These are phyloP conservation scores for Pseudomicrostroma phylloplanum DNA, from an alignment of 1,284 basidiomycete species.

Conservation along the genomic window DNA sequence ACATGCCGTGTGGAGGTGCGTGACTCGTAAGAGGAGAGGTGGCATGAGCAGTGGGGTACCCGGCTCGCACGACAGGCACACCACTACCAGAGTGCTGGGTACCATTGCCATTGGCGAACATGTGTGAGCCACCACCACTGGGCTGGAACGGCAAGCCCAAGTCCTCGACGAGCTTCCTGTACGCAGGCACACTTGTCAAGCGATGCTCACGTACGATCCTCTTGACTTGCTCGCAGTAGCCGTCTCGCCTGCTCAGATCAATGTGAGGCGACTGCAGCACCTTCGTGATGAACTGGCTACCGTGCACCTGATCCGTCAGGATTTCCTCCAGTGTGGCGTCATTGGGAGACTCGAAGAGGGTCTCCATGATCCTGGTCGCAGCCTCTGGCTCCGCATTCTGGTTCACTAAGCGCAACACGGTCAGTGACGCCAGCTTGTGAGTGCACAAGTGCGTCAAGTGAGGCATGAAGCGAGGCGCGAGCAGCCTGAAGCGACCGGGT, in stretches of 20 bases:
- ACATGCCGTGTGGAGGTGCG: not conserved
- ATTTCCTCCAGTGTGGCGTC: conserved; percentile 89
- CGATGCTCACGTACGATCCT: conserved; percentile 31
- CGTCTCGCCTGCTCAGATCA: conserved; percentile 63
- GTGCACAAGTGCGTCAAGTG: conserved; percentile 94
- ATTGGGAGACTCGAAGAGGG: conserved; percentile 57
- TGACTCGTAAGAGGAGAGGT: not conserved
- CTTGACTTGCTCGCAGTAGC: conserved; percentile 60
- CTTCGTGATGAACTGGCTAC: conserved; percentile 86
- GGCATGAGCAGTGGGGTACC: not conserved
- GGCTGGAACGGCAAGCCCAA: conserved; percentile 63
- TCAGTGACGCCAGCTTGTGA: conserved; percentile 91
- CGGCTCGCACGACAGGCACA: no score
- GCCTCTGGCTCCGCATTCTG: conserved; percentile 50
- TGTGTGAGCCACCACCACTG: not conserved
- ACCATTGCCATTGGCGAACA: no score
- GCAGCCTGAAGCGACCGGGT: conserved; percentile 80
- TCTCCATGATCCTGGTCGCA: conserved; percentile 40
- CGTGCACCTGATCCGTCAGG: conserved; percentile 63
- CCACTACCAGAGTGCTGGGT: no score
- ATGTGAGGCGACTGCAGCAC: conserved; percentile 79
- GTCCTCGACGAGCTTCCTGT: conserved; percentile 84
- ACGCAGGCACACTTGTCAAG: conserved; percentile 55
- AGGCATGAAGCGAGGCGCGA: conserved; percentile 89
- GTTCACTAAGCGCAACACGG: conserved; percentile 65